These are phyloP conservation scores for Pyrrhoderma lamaoense DNA, from an alignment of 1,284 basidiomycete genomes.

Conservation along the genomic window DNA sequence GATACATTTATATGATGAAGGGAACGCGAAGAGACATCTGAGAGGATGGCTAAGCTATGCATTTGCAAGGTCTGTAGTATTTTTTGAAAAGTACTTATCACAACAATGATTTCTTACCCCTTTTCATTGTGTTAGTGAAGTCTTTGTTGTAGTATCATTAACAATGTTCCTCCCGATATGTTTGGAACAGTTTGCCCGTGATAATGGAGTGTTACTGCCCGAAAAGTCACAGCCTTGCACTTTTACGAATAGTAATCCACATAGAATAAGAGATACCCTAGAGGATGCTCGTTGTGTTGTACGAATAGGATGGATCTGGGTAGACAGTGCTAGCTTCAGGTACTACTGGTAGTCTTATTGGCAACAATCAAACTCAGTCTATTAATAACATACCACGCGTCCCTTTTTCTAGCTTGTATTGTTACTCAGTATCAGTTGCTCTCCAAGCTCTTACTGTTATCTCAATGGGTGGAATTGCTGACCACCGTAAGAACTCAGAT, in stretches of 20 bases:
- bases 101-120: neutral
- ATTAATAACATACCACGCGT: neutral
- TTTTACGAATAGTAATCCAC: constrained; percentile 19
- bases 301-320: constrained; percentile 70
- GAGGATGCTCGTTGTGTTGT: constrained; percentile 56
- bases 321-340: constrained; percentile 87
- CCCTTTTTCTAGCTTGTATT: constrained; percentile 60
- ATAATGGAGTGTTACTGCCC: constrained; percentile 68
- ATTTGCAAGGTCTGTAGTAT: constrained; percentile 53
- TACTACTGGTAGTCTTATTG: constrained; percentile 31
- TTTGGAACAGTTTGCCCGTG: constrained; percentile 75
- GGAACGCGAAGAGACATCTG: constrained; percentile 31
- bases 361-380: neutral
- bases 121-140: constrained; percentile 44
- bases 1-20: constrained; percentile 4
- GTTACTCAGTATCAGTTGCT: constrained; percentile 78
- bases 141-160: constrained; percentile 73
- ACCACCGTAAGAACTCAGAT: constrained; percentile 56
- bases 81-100: neutral
- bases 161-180: constrained; percentile 78
- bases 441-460: constrained; percentile 86
- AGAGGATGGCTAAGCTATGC: constrained; percentile 72
- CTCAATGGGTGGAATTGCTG: constrained; percentile 82
- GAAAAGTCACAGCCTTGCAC: constrained; percentile 48
- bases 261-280: constrained; percentile 21